phyloP scores from a whole-genome alignment of 2,329 filamentous ascomycete species.

The Colletotrichum australisinense region DNA sequence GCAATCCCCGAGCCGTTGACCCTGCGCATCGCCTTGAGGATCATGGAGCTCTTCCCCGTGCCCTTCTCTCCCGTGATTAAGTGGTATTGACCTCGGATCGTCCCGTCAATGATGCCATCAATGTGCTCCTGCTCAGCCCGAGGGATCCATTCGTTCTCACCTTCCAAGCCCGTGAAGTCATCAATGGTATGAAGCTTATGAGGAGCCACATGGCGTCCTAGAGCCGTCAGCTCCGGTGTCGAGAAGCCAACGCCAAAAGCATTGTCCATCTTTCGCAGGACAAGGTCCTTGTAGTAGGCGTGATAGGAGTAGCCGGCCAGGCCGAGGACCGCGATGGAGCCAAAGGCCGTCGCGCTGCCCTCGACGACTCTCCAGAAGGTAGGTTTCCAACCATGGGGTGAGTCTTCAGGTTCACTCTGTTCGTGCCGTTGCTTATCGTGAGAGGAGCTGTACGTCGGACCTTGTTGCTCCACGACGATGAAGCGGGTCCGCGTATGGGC shows the following conservation, averaged over 20 bases:
- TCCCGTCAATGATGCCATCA: conserved; percentile 70
- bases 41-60: conserved; percentile 78
- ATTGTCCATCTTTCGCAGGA: conserved; percentile 79
- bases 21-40: conserved; percentile 77
- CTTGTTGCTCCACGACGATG: neutral
- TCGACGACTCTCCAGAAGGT: conserved; percentile 42
- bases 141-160: conserved; percentile 60
- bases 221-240: conserved; percentile 68
- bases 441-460: neutral
- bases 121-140: conserved; percentile 72
- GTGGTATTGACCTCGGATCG: conserved; percentile 71
- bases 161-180: conserved; percentile 38
- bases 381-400: neutral
- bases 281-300: conserved; percentile 71
- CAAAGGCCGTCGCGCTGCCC: conserved; percentile 43
- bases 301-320: conserved; percentile 49
- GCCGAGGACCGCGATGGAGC: conserved; percentile 42
- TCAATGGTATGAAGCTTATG: conserved; percentile 35
- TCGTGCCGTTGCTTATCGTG: neutral
- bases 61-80: conserved; percentile 77
- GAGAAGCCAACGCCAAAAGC: conserved; percentile 77
- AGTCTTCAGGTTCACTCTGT: neutral
- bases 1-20: conserved; percentile 74
- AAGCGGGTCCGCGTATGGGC: neutral
- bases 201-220: conserved; percentile 48